Evolutionary conservation across 2,329 filamentous ascomycete species (phyloP).

Genomic region (Calonectria leucothoes): DNA sequence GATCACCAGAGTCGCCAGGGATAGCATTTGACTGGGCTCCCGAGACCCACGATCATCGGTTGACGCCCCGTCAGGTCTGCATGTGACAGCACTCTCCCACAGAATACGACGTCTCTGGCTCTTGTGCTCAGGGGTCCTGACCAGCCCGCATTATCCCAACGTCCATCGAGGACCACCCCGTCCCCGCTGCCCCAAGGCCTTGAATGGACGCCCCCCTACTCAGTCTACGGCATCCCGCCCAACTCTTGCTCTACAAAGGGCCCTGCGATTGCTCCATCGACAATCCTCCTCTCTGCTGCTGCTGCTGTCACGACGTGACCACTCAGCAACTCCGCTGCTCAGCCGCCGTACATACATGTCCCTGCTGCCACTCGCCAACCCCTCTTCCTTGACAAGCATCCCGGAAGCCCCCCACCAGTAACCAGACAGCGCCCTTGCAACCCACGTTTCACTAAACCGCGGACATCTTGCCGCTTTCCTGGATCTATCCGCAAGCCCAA

Average conservation of each 20-base stretch:
- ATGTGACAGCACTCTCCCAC: conserved; percentile 36
- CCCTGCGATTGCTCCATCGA: conserved; percentile 34
- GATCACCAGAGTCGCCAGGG: conserved; percentile 26
- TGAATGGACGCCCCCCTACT: conserved; percentile 34
- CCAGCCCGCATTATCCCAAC: conserved; percentile 25
- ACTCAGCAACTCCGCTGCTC: conserved; percentile 30
- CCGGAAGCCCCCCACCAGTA: conserved; percentile 31
- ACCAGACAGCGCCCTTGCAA: conserved; percentile 34
- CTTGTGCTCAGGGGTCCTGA: conserved; percentile 34
- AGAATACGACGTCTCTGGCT: conserved; percentile 35
- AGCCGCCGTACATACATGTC: conserved; percentile 38
- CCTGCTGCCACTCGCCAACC: conserved; percentile 29
- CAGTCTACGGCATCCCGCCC: conserved; percentile 32
- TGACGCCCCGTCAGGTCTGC: conserved; percentile 39
- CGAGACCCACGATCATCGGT: conserved; percentile 43
- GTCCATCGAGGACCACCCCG: conserved; percentile 25
- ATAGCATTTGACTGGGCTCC: conserved; percentile 37
- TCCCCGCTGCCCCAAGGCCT: conserved; percentile 29
- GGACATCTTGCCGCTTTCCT: conserved; percentile 31
- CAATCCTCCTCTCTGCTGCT: conserved; percentile 36
- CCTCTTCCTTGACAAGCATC: conserved; percentile 36
- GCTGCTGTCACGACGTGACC: conserved; percentile 23
- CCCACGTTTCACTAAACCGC: conserved; percentile 32
- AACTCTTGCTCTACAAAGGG: conserved; percentile 34
- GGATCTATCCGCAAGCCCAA: conserved; percentile 29